These are phyloP conservation scores for Populus tomentosa DNA, from an alignment of 441 rosid genomes.

Conservation along the genomic window DNA sequence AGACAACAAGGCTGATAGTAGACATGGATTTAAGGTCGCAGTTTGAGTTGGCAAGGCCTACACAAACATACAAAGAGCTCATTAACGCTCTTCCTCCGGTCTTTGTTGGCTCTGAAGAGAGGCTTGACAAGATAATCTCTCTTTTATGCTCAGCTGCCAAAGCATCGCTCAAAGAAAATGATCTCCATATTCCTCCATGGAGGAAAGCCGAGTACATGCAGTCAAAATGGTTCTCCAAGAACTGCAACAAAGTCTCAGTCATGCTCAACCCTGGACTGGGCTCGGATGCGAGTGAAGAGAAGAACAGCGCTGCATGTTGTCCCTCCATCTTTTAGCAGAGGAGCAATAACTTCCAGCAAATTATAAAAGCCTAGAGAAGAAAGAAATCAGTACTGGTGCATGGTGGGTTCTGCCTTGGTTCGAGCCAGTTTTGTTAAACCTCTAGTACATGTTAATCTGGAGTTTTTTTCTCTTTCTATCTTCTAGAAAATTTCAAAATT, in stretches of 20 bases:
- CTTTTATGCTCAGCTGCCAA: constrained; percentile 46
- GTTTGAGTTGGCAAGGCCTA: constrained; percentile 50
- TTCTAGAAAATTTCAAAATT: background rate
- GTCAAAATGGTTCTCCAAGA: constrained; percentile 54
- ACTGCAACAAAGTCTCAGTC: constrained; percentile 33
- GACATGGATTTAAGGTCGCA: constrained; percentile 51
- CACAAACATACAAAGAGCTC: constrained; percentile 33
- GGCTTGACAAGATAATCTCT: constrained; percentile 38
- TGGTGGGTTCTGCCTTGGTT: too few species aligned
- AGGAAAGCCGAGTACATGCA: constrained; percentile 54
- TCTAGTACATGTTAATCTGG: background rate
- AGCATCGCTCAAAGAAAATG: constrained; percentile 43
- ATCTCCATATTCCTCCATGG: constrained; percentile 57
- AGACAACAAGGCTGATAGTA: constrained; percentile 34
- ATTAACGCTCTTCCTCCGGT: constrained; percentile 32
- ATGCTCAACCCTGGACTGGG: background rate
- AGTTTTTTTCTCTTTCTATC: background rate
- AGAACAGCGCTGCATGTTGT: constrained; percentile 19
- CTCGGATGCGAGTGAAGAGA: background rate
- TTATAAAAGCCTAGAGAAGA: background rate
- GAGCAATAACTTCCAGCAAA: background rate
- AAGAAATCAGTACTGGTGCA: background rate
- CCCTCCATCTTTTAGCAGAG: constrained; percentile 29
- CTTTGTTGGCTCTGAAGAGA: constrained; percentile 44
- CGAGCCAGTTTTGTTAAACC: background rate